Evolutionary conservation across 768 basidiomycete species (phyloP).

Genomic region (Leucogyrophana mollusca): DNA sequence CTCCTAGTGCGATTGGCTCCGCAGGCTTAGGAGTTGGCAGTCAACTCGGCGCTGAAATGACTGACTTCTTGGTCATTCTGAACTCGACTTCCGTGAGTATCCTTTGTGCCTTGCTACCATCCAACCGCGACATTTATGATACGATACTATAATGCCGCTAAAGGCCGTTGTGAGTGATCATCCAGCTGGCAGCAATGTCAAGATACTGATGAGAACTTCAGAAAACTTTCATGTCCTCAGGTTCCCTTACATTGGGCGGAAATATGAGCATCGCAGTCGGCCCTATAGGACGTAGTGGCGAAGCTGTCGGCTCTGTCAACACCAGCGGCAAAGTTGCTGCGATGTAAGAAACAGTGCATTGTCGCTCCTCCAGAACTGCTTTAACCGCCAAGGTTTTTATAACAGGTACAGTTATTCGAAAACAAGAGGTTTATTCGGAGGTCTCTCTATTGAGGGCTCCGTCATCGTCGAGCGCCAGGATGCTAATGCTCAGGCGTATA

Average conservation of each 20-base stretch:
- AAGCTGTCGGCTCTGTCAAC: conserved; percentile 82
- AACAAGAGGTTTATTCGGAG: conserved; percentile 91
- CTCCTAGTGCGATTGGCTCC: conserved; percentile 92
- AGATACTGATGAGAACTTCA: conserved; percentile 30
- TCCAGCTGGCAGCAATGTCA: not conserved
- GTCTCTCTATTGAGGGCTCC: conserved; percentile 84
- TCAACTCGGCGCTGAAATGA: conserved; percentile 82
- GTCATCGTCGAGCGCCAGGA: conserved; percentile 94
- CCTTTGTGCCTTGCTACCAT: conserved; percentile 2
- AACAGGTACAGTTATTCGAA: conserved; percentile 87
- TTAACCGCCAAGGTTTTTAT: not conserved
- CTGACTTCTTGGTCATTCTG: conserved; percentile 87
- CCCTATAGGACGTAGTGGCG: conserved; percentile 90
- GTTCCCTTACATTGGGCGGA: conserved; percentile 86
- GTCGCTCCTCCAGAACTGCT: not conserved
- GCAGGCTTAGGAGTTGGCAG: conserved; percentile 89
- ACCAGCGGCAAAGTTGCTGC: conserved; percentile 87
- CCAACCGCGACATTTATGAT: conserved; percentile 5
- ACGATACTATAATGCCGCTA: conserved; percentile 2
- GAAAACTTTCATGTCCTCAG: conserved; percentile 92
- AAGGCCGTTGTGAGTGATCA: conserved; percentile 60
- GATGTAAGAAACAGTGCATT: conserved; percentile 70
- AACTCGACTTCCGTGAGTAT: conserved; percentile 72
- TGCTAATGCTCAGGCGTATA: conserved; percentile 83
- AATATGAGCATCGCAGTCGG: conserved; percentile 89